Evolutionary conservation across 2,329 filamentous ascomycete species (phyloP).

Genomic region (Colletotrichum neosansevieriae): DNA sequence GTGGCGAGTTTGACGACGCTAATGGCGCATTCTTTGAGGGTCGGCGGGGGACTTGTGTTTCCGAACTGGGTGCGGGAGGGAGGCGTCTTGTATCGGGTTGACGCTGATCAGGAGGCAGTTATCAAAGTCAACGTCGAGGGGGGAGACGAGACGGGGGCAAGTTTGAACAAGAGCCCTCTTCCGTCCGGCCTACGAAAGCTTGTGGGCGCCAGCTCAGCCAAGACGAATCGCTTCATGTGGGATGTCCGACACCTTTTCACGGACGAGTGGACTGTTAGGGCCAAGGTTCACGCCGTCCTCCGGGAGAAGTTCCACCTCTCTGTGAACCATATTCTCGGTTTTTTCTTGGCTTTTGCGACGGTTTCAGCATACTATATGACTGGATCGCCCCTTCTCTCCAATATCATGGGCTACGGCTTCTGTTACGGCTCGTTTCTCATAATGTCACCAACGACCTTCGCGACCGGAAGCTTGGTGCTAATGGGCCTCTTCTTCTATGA

Average conservation of each 20-base stretch:
- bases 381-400: constrained; percentile 72
- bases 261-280: constrained; percentile 63
- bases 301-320: constrained; percentile 63
- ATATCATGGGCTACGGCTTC: constrained; percentile 88
- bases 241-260: constrained; percentile 62
- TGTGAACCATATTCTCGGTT: constrained; percentile 68
- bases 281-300: constrained; percentile 64
- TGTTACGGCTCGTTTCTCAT: constrained; percentile 85
- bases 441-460: constrained; percentile 89
- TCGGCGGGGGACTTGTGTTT: constrained; percentile 76
- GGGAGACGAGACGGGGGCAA: background rate
- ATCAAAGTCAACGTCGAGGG: constrained; percentile 33
- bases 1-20: constrained; percentile 82
- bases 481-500: constrained; percentile 91
- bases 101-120: constrained; percentile 55
- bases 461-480: constrained; percentile 83
- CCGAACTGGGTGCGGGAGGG: constrained; percentile 74
- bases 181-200: constrained; percentile 46
- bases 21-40: constrained; percentile 76
- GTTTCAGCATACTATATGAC: constrained; percentile 77
- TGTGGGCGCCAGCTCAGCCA: constrained; percentile 1
- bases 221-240: constrained; percentile 56
- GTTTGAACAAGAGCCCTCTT: constrained; percentile 46
- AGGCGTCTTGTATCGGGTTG: constrained; percentile 59
- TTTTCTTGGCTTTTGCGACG: constrained; percentile 65